Evolutionary conservation across 768 basidiomycete genomes (phyloP), one percentile per base, ranked within the genome.

Genomic region (Pulveroboletus frians): DNA sequence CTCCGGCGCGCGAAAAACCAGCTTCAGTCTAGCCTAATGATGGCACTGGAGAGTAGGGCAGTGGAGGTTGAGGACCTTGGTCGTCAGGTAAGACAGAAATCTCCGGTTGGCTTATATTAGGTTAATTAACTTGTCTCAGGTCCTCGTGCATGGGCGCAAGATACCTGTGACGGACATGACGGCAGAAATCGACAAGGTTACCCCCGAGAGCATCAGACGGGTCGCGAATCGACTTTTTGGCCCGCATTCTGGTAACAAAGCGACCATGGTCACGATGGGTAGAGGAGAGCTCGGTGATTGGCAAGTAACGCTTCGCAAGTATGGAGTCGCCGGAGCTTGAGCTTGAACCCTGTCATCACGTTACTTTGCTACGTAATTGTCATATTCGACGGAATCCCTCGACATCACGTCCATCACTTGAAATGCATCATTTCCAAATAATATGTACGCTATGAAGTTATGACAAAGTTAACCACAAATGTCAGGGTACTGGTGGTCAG

Each of bases 1-100:
- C 78, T 98, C 30, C 73, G 73, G 49, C 76, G 95, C 50, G 94
- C 95, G 34, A 93, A 93, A 74, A 97, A 97, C 62, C 94, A 97
- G 75, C 81, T 98, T 53, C 92, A 92, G 67, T 88, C 85, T 20
- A 86, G 83, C 42, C 70, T 98, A 54, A 88, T 92, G 74, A 98
- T 98, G 95, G 89, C 92, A 2, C 69, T 97, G 39, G 93, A 96
- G 70, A 92, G 88, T 60, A 73, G 88, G 29, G 78, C 87, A 13
- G 78, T 92, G 5, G 86, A 85, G 60, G 89, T 93, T 9, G 89
- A 92, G 62, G 90, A 96, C 66, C 76, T 96, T 6, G 94, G 94
- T 30, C 78, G 95, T 50, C 94, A 96, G 80, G 85, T 84, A 58
- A 21, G 71, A 32, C 43, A 34, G 37, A 11, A 11, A 26, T n/a